A percentile compares a stretch with the other conserved stretches of the same genome.
Conservation (phyloP, 2,329 filamentous ascomycete species). For the Phialemoniopsis sp. region DNA sequence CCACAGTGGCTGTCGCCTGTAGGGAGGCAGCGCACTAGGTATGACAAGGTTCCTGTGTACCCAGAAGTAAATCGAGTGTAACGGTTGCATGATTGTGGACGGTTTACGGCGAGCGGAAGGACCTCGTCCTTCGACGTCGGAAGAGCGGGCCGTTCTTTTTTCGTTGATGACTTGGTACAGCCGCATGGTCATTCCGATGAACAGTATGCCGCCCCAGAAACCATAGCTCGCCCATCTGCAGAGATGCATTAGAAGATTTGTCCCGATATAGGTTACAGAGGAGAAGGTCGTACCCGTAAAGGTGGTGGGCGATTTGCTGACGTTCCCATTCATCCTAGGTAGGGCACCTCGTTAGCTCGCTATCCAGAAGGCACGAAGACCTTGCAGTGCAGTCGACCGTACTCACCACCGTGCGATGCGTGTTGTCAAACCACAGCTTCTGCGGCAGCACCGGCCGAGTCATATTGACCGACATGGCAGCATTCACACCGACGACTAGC, state of each 20-base stretch:
- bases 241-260: neutral
- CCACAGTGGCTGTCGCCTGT: slow-evolving; percentile 7
- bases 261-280: neutral
- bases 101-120: neutral
- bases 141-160: slow-evolving; percentile 5
- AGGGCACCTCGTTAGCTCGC: too few species aligned
- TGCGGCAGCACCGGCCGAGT: slow-evolving; percentile 5
- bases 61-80: slow-evolving; percentile 5
- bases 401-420: too few species aligned
- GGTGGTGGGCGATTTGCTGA: neutral
- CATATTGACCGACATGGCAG: neutral
- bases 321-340: too few species aligned
- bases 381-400: too few species aligned
- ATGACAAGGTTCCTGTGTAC: slow-evolving; percentile 8
- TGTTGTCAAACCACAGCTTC: too few species aligned
- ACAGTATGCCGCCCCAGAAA: slow-evolving; percentile 9
- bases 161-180: slow-evolving; percentile 1
- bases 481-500: neutral
- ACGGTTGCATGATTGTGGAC: neutral
- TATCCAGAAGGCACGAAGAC: too few species aligned
- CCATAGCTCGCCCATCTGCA: slow-evolving; percentile 7
- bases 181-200: slow-evolving; percentile 9
- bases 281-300: slow-evolving; percentile 7
- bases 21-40: slow-evolving; percentile 9
- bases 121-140: slow-evolving; percentile 4